phyloP scores from a whole-genome alignment of 306 rosid species.

The Fragaria vesca region DNA sequence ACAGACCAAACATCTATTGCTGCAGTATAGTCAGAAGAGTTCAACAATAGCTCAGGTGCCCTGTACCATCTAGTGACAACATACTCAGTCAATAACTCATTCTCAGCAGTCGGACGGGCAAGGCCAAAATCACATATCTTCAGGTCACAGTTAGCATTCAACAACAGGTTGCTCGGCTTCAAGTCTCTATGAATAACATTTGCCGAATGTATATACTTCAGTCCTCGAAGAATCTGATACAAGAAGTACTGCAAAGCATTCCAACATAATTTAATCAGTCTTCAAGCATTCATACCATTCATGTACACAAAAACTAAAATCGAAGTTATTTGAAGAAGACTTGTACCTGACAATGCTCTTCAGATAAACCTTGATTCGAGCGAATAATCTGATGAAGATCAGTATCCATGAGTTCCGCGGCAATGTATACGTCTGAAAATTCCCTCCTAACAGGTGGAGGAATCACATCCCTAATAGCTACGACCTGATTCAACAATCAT shows the following conservation, averaged over 20 bases:
- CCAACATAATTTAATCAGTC: constrained; percentile 28
- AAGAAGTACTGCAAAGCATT: constrained; percentile 83
- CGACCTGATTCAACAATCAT: constrained; percentile 58
- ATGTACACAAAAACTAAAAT: constrained; percentile 7
- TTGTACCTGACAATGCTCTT: constrained; percentile 88
- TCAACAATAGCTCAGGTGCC: constrained; percentile 93
- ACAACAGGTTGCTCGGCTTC: constrained; percentile 85
- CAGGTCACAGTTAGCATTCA: constrained; percentile 90
- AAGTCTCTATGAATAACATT: constrained; percentile 91
- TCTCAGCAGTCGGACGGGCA: constrained; percentile 81
- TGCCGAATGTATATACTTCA: constrained; percentile 88
- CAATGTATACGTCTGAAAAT: constrained; percentile 81
- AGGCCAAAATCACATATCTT: constrained; percentile 97
- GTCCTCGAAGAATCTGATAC: constrained; percentile 95
- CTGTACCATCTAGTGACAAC: constrained; percentile 99
- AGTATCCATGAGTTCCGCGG: constrained; percentile 88
- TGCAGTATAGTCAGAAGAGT: constrained; percentile 91
- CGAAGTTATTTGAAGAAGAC: background rate
- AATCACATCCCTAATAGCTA: constrained; percentile 74
- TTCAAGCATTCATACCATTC: background rate
- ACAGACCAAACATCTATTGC: constrained; percentile 97
- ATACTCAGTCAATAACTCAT: constrained; percentile 87
- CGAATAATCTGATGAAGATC: constrained; percentile 98
- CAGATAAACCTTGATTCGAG: constrained; percentile 83
- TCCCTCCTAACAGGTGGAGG: constrained; percentile 93